A percentile compares a stretch with the other conserved stretches of the same genome.
Conservation (phyloP, 176 grass and related monocot genomes). For the Oryza officinalis region DNA sequence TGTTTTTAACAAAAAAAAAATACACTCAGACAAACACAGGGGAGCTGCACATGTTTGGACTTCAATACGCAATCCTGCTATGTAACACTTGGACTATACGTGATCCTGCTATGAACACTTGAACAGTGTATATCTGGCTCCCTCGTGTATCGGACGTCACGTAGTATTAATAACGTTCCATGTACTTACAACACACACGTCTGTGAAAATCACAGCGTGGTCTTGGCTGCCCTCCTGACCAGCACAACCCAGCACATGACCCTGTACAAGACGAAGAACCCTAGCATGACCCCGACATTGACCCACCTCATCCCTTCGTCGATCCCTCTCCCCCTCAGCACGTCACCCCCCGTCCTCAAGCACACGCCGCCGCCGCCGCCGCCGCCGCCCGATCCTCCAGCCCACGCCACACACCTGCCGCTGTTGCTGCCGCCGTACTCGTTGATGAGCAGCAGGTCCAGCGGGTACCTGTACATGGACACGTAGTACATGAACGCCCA, state of each 20-base stretch:
- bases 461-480: conserved; percentile 84
- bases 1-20: no score
- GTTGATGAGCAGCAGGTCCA: conserved; percentile 87
- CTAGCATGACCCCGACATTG: conserved; percentile 73
- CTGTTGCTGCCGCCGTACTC: conserved; percentile 62
- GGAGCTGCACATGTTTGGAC: not conserved
- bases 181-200: no score
- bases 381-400: not conserved
- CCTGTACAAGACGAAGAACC: conserved; percentile 77
- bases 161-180: no score
- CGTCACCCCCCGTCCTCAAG: conserved; percentile 54
- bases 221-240: conserved; percentile 74
- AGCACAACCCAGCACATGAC: conserved; percentile 83
- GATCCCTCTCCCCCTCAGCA: conserved; percentile 64
- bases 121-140: not conserved
- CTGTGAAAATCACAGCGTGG: conserved; percentile 42
- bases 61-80: no score
- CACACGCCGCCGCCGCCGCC: conserved; percentile 44
- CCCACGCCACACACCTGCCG: conserved; percentile 60
- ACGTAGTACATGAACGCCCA: conserved; percentile 94
- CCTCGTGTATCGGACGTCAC: no score
- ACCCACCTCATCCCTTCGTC: conserved; percentile 70
- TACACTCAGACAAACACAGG: no score
- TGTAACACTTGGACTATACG: no score
- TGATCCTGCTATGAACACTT: no score